These are phyloP conservation scores for Strobilomyces echinocephalus DNA, from an alignment of 768 basidiomycete species.

Conservation along the genomic window DNA sequence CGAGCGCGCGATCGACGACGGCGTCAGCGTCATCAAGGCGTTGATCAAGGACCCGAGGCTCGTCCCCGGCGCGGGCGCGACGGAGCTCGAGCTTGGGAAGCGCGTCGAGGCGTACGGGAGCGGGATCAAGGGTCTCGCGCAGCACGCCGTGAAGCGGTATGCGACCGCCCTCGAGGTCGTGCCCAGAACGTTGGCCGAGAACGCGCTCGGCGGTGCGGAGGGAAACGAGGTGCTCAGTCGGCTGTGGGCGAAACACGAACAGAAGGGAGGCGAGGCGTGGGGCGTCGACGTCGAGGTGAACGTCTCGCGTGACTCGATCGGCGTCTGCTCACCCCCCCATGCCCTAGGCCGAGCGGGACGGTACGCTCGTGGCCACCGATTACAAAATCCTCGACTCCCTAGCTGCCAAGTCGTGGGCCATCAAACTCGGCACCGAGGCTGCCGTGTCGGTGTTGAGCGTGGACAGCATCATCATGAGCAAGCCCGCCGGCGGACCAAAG, in stretches of 20 bases:
- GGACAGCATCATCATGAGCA: conserved; percentile 97
- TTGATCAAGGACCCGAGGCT: conserved; percentile 85
- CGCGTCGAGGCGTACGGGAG: conserved; percentile 83
- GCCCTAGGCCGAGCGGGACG: conserved; percentile 67
- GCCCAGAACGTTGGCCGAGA: conserved; percentile 90
- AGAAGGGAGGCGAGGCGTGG: conserved; percentile 66
- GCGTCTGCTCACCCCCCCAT: background rate
- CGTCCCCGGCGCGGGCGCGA: conserved; percentile 91
- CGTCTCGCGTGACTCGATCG: background rate
- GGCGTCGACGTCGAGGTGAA: conserved; percentile 87
- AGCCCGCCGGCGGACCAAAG: conserved; percentile 86
- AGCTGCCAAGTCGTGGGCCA: conserved; percentile 85
- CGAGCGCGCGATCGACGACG: conserved; percentile 94
- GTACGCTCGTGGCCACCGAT: conserved; percentile 60
- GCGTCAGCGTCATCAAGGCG: conserved; percentile 92
- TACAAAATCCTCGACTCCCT: conserved; percentile 81
- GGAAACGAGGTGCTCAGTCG: conserved; percentile 89
- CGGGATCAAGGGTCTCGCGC: conserved; percentile 83
- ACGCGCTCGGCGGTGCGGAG: conserved; percentile 85
- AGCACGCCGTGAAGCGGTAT: conserved; percentile 91
- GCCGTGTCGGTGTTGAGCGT: conserved; percentile 89
- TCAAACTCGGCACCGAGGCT: conserved; percentile 86
- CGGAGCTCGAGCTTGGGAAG: conserved; percentile 87
- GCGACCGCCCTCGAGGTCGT: conserved; percentile 88
- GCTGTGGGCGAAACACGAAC: conserved; percentile 87